Evolutionary conservation across 495 filamentous ascomycete species (phyloP).

Genomic region (Cladorrhinum samala): DNA sequence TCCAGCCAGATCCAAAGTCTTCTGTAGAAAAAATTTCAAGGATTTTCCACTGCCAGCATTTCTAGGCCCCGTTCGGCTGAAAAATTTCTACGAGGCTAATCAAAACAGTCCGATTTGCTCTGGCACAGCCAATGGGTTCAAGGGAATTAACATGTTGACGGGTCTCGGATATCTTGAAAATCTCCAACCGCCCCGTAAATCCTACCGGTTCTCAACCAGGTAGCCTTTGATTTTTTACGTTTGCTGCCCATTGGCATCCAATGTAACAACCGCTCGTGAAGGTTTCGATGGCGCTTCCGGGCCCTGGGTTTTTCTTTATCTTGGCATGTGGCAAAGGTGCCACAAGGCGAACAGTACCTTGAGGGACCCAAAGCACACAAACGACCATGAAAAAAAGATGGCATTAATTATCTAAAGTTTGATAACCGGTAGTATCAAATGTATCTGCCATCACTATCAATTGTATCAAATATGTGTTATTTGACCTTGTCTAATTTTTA

Average conservation of each 20-base stretch:
- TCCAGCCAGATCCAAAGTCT: constrained; percentile 8
- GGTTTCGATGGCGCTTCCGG: not conserved
- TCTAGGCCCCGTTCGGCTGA: constrained; percentile 24
- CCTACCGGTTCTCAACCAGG: not conserved
- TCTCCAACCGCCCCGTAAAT: too few relatives aligned
- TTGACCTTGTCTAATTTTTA: too few relatives aligned
- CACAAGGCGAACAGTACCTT: not conserved
- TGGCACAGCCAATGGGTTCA: constrained; percentile 12
- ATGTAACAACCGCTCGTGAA: not conserved
- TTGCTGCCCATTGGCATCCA: not conserved
- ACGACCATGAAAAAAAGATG: not conserved
- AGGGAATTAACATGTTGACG: constrained; percentile 6
- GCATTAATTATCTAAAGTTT: too few relatives aligned
- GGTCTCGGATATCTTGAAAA: not conserved
- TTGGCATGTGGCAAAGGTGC: not conserved
- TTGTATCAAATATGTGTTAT: too few relatives aligned
- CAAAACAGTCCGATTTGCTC: constrained; percentile 16
- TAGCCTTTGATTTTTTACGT: not conserved
- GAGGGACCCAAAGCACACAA: not conserved
- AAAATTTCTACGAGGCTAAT: constrained; percentile 21
- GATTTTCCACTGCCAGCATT: constrained; percentile 9
- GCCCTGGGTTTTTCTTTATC: not conserved
- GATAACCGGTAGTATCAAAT: too few relatives aligned
- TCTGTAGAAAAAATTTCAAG: too few relatives aligned
- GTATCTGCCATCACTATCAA: too few relatives aligned